These are phyloP conservation scores for Bisporella sp. DNA, from an alignment of 2,329 filamentous ascomycete genomes.

Conservation along the genomic window DNA sequence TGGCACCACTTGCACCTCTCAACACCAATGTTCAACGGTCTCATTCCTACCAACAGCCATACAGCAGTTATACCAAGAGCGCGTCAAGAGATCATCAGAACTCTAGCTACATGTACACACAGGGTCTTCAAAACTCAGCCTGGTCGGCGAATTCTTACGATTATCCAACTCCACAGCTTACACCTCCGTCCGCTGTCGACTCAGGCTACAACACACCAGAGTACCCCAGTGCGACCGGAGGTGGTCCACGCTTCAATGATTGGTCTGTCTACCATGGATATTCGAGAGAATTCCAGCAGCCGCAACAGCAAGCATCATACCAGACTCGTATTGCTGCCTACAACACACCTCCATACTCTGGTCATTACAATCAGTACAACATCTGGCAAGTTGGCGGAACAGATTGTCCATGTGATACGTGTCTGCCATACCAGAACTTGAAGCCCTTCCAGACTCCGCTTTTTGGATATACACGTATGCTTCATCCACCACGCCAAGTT, in stretches of 20 bases:
- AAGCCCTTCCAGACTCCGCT: neutral
- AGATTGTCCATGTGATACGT: conserved; percentile 40
- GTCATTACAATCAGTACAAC: conserved; percentile 27
- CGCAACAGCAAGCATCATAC: conserved; percentile 26
- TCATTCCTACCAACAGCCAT: conserved; percentile 27
- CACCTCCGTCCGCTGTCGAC: conserved; percentile 46
- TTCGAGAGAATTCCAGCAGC: conserved; percentile 30
- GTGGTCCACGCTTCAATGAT: conserved; percentile 44
- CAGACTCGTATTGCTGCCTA: conserved; percentile 39
- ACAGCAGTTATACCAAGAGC: conserved; percentile 42
- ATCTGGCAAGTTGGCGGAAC: conserved; percentile 39
- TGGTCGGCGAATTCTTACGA: conserved; percentile 24
- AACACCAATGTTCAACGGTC: conserved; percentile 55
- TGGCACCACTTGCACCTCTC: conserved; percentile 38
- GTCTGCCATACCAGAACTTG: conserved; percentile 15
- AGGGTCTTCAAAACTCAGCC: conserved; percentile 18
- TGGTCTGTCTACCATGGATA: conserved; percentile 44
- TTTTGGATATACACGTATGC: neutral
- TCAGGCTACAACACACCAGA: conserved; percentile 48
- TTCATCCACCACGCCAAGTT: conserved; percentile 38
- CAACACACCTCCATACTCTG: conserved; percentile 39
- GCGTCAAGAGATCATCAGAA: conserved; percentile 23
- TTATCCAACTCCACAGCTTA: conserved; percentile 32
- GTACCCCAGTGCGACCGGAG: conserved; percentile 38
- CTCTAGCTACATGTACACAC: conserved; percentile 22